These are phyloP conservation scores for Solanum lignicaule DNA, from an alignment of 257 asterid genomes.

Conservation along the genomic window DNA sequence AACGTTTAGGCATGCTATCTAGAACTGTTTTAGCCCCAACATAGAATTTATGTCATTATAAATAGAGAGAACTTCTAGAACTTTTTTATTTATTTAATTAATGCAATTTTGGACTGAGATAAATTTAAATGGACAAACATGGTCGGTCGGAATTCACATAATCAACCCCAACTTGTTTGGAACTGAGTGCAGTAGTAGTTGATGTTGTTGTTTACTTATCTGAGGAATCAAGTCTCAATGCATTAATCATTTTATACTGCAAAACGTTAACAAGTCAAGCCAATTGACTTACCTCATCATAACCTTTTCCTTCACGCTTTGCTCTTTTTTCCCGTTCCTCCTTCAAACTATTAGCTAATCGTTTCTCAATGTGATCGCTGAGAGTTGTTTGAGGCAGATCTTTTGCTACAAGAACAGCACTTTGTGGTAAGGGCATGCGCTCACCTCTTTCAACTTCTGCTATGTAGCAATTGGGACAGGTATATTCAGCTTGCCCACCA, in stretches of 20 bases:
- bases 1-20: background rate
- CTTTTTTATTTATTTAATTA: background rate
- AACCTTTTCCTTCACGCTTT: slow-evolving; percentile 56
- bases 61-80: background rate
- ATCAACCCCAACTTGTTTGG: background rate
- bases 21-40: background rate
- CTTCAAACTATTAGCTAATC: slow-evolving; percentile 59
- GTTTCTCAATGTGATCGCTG: slow-evolving; percentile 89
- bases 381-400: slow-evolving; percentile 89
- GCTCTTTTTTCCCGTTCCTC: slow-evolving; percentile 90
- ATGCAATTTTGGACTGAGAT: background rate
- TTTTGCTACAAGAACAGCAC: slow-evolving; percentile 98
- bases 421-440: slow-evolving; percentile 77
- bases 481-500: slow-evolving; percentile 98
- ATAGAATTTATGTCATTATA: background rate
- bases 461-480: slow-evolving; percentile 94
- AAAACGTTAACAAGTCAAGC: slow-evolving; percentile 2
- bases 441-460: slow-evolving; percentile 91
- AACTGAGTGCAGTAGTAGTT: background rate
- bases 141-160: background rate
- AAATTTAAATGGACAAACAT: background rate
- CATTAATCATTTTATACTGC: slow-evolving; percentile 5
- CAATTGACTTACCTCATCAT: slow-evolving; percentile 64
- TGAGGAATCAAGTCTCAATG: background rate
- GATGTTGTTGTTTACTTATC: background rate